A percentile compares a stretch with the other conserved stretches of the same genome.
phyloP scores from a whole-genome alignment of 257 asterid genomes.

The Solanum chilense region DNA sequence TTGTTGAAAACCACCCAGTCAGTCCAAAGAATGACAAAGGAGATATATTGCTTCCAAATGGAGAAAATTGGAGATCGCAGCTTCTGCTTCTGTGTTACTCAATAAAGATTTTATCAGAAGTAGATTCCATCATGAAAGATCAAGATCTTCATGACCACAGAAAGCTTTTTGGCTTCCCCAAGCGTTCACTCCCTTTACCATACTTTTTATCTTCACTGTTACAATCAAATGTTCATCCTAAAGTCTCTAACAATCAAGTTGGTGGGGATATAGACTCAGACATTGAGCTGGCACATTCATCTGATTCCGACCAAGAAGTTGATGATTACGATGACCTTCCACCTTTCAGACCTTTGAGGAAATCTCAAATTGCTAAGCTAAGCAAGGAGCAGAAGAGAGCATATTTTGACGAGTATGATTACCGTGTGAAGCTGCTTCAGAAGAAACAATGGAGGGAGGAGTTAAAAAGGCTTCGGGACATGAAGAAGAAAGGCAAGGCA shows the following conservation, averaged over 20 bases:
- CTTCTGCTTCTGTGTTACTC: slow-evolving; percentile 58
- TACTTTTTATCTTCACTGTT: slow-evolving; percentile 24
- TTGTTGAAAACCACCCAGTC: slow-evolving; percentile 39
- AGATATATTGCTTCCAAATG: slow-evolving; percentile 16
- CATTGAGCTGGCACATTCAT: slow-evolving; percentile 11
- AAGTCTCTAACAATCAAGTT: slow-evolving; percentile 20
- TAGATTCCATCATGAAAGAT: slow-evolving; percentile 14
- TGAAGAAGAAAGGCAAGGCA: slow-evolving; percentile 38
- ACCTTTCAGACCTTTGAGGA: slow-evolving; percentile 77
- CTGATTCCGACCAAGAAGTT: slow-evolving; percentile 8
- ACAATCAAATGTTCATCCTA: slow-evolving; percentile 28
- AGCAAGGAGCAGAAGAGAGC: slow-evolving; percentile 75
- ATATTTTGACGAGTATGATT: slow-evolving; percentile 84
- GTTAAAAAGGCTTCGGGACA: slow-evolving; percentile 59
- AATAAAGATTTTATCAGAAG: slow-evolving; percentile 47
- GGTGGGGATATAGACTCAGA: slow-evolving; percentile 16
- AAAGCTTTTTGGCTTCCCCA: slow-evolving; percentile 33
- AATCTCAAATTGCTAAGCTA: slow-evolving; percentile 59
- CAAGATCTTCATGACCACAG: slow-evolving; percentile 12
- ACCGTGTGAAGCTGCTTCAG: slow-evolving; percentile 89
- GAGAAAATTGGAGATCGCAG: slow-evolving; percentile 49
- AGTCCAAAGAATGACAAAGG: slow-evolving; percentile 11
- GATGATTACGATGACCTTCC: slow-evolving; percentile 68
- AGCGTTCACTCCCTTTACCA: slow-evolving; percentile 9
- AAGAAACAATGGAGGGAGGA: slow-evolving; percentile 90